Conservation (phyloP, 257 asterid genomes). For the Perilla frutescens region DNA sequence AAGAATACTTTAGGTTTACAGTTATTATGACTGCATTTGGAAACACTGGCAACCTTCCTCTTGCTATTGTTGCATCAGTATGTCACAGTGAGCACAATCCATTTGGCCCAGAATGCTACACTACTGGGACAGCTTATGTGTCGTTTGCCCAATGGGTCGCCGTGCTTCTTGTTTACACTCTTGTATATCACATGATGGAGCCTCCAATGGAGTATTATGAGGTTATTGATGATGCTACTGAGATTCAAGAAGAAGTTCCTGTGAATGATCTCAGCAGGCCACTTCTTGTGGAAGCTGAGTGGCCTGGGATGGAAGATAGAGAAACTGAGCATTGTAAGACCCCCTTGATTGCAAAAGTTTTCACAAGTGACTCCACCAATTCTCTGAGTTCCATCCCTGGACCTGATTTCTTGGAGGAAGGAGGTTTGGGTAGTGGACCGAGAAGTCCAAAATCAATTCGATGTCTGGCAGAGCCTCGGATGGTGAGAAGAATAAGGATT, state of each 20-base stretch:
- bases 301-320: slow-evolving; percentile 97
- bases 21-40: slow-evolving; percentile 90
- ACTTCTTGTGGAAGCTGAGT: slow-evolving; percentile 94
- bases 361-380: slow-evolving; percentile 46
- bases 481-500: slow-evolving; percentile 72
- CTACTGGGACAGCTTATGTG: slow-evolving; percentile 79
- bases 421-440: slow-evolving; percentile 18
- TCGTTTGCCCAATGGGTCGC: slow-evolving; percentile 96
- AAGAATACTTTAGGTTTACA: slow-evolving; percentile 75
- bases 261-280: slow-evolving; percentile 77
- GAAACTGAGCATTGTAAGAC: slow-evolving; percentile 87
- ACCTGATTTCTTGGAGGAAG: slow-evolving; percentile 58
- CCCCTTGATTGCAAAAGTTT: slow-evolving; percentile 74
- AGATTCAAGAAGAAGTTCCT: slow-evolving; percentile 56
- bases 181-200: slow-evolving; percentile 99
- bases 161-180: slow-evolving; percentile 85
- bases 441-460: slow-evolving; percentile 65
- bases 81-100: slow-evolving; percentile 72
- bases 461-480: slow-evolving; percentile 83
- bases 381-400: slow-evolving; percentile 57
- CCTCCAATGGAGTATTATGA: slow-evolving; percentile 79
- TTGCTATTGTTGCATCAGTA: slow-evolving; percentile 83
- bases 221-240: slow-evolving; percentile 54
- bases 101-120: slow-evolving; percentile 70
- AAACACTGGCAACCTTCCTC: slow-evolving; percentile 91